Evolutionary conservation across 768 basidiomycete genomes (phyloP), one percentile per base, ranked within the genome.

Genomic region (Mycena floridula): DNA sequence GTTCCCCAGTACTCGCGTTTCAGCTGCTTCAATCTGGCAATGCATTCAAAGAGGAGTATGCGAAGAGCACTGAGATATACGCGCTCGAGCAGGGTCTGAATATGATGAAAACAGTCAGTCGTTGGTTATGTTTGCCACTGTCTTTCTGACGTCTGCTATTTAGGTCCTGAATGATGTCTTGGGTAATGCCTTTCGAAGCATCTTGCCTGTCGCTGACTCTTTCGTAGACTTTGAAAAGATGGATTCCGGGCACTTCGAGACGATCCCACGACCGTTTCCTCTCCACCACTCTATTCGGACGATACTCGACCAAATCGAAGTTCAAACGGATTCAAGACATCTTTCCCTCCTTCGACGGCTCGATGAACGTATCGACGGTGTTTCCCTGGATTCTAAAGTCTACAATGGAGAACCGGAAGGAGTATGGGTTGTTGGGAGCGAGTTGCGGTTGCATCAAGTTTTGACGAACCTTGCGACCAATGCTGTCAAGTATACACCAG

Each of bases 381-480:
- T 50, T 18, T 25, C 18, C 18, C 42, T 38, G 42, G 37, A 27
- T 2, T 25, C 30, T 12, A 46, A 5, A 11, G 3, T 18, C 32
- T 13, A 18, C 7, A 15, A 15, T 7, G 32, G 3, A 35, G 22
- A 8, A 23, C 44, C 39, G 24, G 40, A 46, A 21, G 50, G 44
- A 12, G 49, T 55, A 0, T 57, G 55, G 65, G 69, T 72, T 35
- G 53, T 70, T 12, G 69, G 69, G 20, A 66, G 68, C 49, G 70
- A 72, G 49, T 63, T 70, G 54, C 56, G 70, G 1, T 45, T 69
- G 45, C 60, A 66, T 16, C 65, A 66, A 44, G 56, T 65, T 13
- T 49, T 58, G 24, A 66, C 62, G 40, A 72, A 70, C 46, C 59
- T 72, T 42, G 65, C 66, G 1, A 60, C 60, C 22, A 67, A 67